Base-by-base conservation (phyloP, 768 basidiomycete genomes). In the Amanita exitialis region DNA sequence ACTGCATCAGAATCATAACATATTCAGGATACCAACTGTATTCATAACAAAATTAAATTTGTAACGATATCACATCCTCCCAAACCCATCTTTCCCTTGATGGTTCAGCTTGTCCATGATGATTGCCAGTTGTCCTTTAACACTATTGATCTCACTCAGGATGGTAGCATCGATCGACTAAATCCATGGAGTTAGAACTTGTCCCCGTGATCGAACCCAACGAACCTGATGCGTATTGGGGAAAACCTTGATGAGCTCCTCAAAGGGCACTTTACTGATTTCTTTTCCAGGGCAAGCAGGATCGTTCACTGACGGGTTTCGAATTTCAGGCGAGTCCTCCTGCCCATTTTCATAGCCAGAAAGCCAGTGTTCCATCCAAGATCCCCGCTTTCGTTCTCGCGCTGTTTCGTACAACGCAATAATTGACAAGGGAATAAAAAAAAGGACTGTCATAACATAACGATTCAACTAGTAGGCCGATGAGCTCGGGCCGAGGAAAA, bases 351-450 rank as follows among this genome's bases (percentile, higher is more conserved):
- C 78, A 57, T 85, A 79, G 20, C 73, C 64, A 38, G 76, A 71
- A 53, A 90, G 74, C 84, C 90, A 87, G 51, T 72, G 76, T 34
- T 76, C 73, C 62, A 88, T 66, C 85, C 86, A 90, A 7, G 63
- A 66, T 55, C 78, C 73, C 55, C 74, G 78, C 23, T 65, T 60
- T 12, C 64, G 62, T 53, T 75, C 68, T 44, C 74, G 62, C 8
- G 72, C 71, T 1, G 87, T 75, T 67, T 96, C 94, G 58, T 73
- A 86, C 30, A 93, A 59, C 0, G 90, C 86, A 55, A 96, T 86
- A 13, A 74, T 46, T 3, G 74, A 68, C 27, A 96, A 70, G 3
- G 92, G 91, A 48, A 92, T 53, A 66, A 83, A 86, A 72, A 97
- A 95, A n/a, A 95, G 53, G 38, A 74, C 57, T 20, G 69, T 66